phyloP scores from a whole-genome alignment of 2,329 filamentous ascomycete genomes.

The Epichloe uncinata region DNA sequence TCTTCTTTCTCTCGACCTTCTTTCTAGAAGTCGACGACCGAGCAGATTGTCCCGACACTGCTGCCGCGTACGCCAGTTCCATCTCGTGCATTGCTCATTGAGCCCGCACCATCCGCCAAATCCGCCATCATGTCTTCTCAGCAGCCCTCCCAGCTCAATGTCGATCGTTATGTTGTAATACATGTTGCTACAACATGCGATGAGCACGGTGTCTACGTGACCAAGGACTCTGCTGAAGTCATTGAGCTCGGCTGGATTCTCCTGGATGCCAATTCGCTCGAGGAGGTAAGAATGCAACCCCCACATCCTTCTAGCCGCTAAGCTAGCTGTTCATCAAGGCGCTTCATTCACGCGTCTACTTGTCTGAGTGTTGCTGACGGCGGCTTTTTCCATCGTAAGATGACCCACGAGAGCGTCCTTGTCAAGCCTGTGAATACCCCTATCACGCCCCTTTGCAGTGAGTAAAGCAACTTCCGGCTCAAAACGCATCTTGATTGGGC shows the following conservation, averaged over 20 bases:
- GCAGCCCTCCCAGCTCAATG: slow-evolving; percentile 46
- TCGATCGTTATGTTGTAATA: slow-evolving; percentile 96
- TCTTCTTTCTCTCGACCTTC: slow-evolving; percentile 10
- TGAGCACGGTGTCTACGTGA: slow-evolving; percentile 98
- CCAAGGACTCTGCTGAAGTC: slow-evolving; percentile 97
- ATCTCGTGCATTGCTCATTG: slow-evolving; percentile 8
- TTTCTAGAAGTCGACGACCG: slow-evolving; percentile 8
- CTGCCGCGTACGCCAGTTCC: slow-evolving; percentile 5
- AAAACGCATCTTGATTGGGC: slow-evolving; percentile 5
- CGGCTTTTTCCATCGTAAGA: slow-evolving; percentile 33
- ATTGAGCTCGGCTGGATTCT: slow-evolving; percentile 99
- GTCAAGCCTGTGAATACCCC: slow-evolving; percentile 98
- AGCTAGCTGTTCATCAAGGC: slow-evolving; percentile 2
- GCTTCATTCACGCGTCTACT: neutral
- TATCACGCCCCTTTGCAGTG: slow-evolving; percentile 97
- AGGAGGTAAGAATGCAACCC: slow-evolving; percentile 56
- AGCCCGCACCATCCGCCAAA: slow-evolving; percentile 7
- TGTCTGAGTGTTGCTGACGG: slow-evolving; percentile 8
- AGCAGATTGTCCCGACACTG: slow-evolving; percentile 7
- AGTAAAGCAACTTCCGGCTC: slow-evolving; percentile 32
- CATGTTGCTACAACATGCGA: slow-evolving; percentile 98
- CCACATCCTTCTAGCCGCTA: neutral
- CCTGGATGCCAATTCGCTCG: slow-evolving; percentile 77
- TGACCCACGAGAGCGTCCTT: slow-evolving; percentile 88
- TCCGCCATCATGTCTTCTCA: slow-evolving; percentile 25